Base-by-base conservation (phyloP, 768 basidiomycete genomes). In the Gautieria morchelliformis region DNA sequence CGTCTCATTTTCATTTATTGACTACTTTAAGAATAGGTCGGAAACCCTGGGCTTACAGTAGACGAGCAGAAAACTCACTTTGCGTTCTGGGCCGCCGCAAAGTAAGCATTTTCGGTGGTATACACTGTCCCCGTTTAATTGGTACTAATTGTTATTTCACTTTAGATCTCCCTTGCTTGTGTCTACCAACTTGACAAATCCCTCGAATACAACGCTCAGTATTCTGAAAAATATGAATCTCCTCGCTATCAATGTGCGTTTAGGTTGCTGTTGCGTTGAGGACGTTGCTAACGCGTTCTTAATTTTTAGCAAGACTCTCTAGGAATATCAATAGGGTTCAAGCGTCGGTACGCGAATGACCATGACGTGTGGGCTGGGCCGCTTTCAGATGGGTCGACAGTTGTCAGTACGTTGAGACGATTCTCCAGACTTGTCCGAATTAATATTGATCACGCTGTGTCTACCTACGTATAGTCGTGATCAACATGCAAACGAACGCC, bases 81-180 rank as follows among this genome's bases (percentile, higher is more conserved):
- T 46, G 73, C 74, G 1, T 76, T 81, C 50, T 81, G 79, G 78
- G 77, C 78, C 4, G 75, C 78, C 17, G 71, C 71, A 9, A 81
- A 81, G 72, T 74, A 27, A 54, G 53, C 24, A 33, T 17, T 2
- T 44, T 41, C 39, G 12, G 24, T 24, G 24, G 49, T 5, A 27
- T 27, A 27, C 5, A 27, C 27, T 5, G 11, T 24, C 20, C 22
- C n/a, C 24, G 11, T 51, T 10, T 11, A 24, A 27, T 50, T 32
- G 4, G 6, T 30, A 10, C n/a, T 30, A 22, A 35, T 37, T 19
- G 14, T 42, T 20, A 52, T 9, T 37, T 24, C 11, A 9, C 2
- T 52, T 9, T 17, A 60, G 59, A 47, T 60, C 76, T 12, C 75
- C 77, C 15, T 65, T 77, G 48, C 60, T 78, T 42, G 73, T 77